These are phyloP conservation scores for Sporothrix globosa DNA, from an alignment of 2,329 filamentous ascomycete species.

Conservation along the genomic window DNA sequence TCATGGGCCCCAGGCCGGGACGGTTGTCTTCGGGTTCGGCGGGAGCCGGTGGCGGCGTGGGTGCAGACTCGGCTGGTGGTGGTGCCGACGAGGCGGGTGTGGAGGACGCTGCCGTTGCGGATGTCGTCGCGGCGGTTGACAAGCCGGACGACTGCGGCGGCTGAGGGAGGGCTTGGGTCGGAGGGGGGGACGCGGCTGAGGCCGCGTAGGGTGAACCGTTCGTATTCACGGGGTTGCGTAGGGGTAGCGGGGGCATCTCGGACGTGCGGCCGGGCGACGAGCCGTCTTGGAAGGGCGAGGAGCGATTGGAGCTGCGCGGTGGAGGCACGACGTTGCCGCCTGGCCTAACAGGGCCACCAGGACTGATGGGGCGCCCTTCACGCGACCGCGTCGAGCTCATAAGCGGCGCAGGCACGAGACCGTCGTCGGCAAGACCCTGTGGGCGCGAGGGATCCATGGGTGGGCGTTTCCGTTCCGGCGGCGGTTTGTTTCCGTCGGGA, in stretches of 20 bases:
- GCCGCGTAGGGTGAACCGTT: slow-evolving; percentile 27
- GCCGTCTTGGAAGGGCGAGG: slow-evolving; percentile 24
- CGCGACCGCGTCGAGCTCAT: slow-evolving; percentile 55
- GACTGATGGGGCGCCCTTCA: slow-evolving; percentile 35
- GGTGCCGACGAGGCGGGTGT: background rate
- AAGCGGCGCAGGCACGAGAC: slow-evolving; percentile 61
- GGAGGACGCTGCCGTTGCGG: background rate
- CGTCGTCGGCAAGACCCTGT: slow-evolving; percentile 52
- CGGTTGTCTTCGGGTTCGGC: slow-evolving; percentile 49
- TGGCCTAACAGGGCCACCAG: background rate
- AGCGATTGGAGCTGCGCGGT: slow-evolving; percentile 47
- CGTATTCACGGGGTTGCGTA: slow-evolving; percentile 32
- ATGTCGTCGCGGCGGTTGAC: background rate
- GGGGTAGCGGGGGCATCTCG: slow-evolving; percentile 30
- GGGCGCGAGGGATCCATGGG: slow-evolving; percentile 66
- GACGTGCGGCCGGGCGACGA: background rate
- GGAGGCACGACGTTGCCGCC: slow-evolving; percentile 49
- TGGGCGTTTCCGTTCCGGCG: slow-evolving; percentile 67
- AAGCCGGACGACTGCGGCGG: slow-evolving; percentile 17
- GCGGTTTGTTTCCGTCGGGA: slow-evolving; percentile 45
- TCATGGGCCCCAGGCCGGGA: slow-evolving; percentile 89
- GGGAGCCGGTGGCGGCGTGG: slow-evolving; percentile 33
- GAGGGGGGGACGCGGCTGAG: slow-evolving; percentile 27
- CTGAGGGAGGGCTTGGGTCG: slow-evolving; percentile 27
- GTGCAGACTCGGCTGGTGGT: slow-evolving; percentile 26